Base-by-base conservation (phyloP, 495 filamentous ascomycete genomes). In the Aspergillus baeticus region DNA sequence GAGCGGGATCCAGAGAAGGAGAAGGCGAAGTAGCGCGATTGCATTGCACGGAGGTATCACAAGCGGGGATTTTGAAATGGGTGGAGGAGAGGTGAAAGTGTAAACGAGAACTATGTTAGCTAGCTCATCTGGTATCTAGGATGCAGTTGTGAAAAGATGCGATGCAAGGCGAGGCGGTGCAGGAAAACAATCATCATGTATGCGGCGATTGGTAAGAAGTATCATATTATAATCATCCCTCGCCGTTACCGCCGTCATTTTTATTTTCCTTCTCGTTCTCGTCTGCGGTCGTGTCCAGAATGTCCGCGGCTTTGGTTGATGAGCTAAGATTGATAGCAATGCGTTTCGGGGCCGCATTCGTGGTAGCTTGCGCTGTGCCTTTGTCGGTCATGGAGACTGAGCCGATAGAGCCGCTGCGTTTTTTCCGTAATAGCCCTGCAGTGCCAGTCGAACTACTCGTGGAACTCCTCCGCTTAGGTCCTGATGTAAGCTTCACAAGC, bases 401-500 rank as follows among this genome's bases (percentile, higher is more conserved):
- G 1, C 67, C 69, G 36, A 75, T 67, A 0, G 73, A 73, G 15
- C 75, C 61, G 18, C 65, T 71, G 60, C 75, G 76, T 57, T 77
- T 78, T 41, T 76, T 67, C 44, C 72, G 64, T 23, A 80, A 43
- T 3, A 68, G 52, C 2, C 69, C 72, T 8, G 68, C 63, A 39
- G 67, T 70, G 15, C 64, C 66, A 10, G 69, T 61, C 42, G 68
- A 69, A 48, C 69, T 69, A 39, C 69, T 72, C 2, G 69, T 76
- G 10, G 76, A 79, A 54, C 68, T 90, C 57, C 88, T 79, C 41
- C 86, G 80, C 69, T 92, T 91, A 54, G 81, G 80, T 35, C 78
- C 75, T 10, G 71, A 78, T 8, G 86, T 77, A 55, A 94, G 77
- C 65, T 91, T 93, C 18, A 81, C 82, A 20, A 96, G 70, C 54